Conservation (phyloP, 768 basidiomycete genomes). For the Russula dissimulans region DNA sequence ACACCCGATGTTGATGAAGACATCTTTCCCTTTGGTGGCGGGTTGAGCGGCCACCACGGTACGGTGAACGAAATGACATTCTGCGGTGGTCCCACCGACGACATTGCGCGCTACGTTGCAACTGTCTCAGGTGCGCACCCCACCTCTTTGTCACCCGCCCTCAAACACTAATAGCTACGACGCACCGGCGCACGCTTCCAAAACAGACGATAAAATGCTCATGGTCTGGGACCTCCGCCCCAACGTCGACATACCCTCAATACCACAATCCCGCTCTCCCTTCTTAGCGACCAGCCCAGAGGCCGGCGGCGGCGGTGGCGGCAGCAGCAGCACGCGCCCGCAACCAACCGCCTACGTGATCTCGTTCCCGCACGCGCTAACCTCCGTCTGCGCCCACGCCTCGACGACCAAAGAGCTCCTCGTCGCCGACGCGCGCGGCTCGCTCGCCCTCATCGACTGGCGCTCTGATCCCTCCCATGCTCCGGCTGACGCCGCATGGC, state of each 20-base stretch:
- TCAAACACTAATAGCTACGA: too few species aligned
- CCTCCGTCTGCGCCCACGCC: constrained; percentile 60
- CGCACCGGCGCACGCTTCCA: not conserved
- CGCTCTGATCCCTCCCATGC: constrained; percentile 52
- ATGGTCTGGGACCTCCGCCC: constrained; percentile 85
- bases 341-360: constrained; percentile 76
- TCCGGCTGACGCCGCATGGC: constrained; percentile 45
- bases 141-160: not conserved
- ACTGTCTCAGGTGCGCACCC: constrained; percentile 58
- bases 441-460: constrained; percentile 77
- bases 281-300: constrained; percentile 25
- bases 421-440: constrained; percentile 65
- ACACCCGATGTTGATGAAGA: constrained; percentile 38
- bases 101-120: constrained; percentile 64
- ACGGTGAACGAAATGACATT: constrained; percentile 71
- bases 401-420: constrained; percentile 70
- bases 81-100: constrained; percentile 63
- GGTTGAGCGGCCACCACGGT: constrained; percentile 73
- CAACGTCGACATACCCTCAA: constrained; percentile 35
- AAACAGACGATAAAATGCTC: constrained; percentile 68
- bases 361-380: constrained; percentile 62
- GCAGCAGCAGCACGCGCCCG: constrained; percentile 32
- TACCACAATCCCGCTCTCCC: constrained; percentile 27
- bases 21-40: constrained; percentile 67
- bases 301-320: constrained; percentile 13